Base-by-base conservation (phyloP, 129 eudicot genomes). In the Centaurea solstitialis region DNA sequence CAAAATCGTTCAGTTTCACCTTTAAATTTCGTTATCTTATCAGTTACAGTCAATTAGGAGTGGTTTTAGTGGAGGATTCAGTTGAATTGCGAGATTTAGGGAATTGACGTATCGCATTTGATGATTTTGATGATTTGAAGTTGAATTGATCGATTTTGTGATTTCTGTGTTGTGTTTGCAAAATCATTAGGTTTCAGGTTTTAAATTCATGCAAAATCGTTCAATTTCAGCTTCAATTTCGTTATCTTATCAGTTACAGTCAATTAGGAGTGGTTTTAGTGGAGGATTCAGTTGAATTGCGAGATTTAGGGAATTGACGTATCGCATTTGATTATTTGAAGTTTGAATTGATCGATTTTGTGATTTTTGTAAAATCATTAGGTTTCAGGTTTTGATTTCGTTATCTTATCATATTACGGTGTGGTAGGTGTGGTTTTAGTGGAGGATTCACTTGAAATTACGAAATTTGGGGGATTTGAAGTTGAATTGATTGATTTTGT, bases 11-110 rank as follows among this genome's bases (percentile, higher is more conserved):
- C 22, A 9, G 10, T 61, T 30, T 2, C 50, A 61, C 9, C 7
- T 40, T 71, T 18, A 68, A 24, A n/a, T 30, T 23, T 38, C 2
- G 15, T 37, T 77, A 65, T 30, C 0, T 50, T 57, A n/a, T 61
- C 13, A 13, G 7, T 68, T 50, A 10, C 22, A 18, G 12, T 43
- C 33, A 9, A 37, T 6, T 62, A 30, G 39, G 70, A 66, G 33
- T 26, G 75, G 9, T 5, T 64, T 41, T 45, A 77, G 61, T 38
- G 75, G 64, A 78, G 7, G 41, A 30, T 41, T 78, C n/a, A 66
- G 40, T 22, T 73, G 66, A 72, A 73, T 35, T 77, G 8, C 72
- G 72, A 70, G 1, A 23, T 77, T 84, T 26, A 65, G 65, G 70
- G 79, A 8, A 70, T 45, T n/a, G 77, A 20, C 15, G 41, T 50